Evolutionary conservation across 768 basidiomycete species (phyloP), one percentile per base, ranked within the genome.

Genomic region (Saitozyma sp.): DNA sequence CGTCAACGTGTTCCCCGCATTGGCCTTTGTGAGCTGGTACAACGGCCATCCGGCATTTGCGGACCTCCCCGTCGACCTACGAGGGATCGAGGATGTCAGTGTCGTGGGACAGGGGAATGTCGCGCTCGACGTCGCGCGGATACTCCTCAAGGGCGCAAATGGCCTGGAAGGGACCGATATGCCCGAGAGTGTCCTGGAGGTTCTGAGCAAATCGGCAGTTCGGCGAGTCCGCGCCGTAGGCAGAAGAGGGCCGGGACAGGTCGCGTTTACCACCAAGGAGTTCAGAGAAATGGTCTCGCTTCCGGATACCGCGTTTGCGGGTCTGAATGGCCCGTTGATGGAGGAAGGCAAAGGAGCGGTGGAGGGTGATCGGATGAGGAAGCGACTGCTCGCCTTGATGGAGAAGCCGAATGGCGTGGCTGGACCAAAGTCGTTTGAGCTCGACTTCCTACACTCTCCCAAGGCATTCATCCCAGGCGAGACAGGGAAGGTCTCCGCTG

Each of bases 81-180:
- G 61, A 39, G 84, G 83, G 46, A 79, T 86, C 4, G 75, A 83
- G 2, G 89, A 94, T 68, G 86, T 94, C 38, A 86, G 90, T 1
- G 81, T 99, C 58, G 88, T 98, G 50, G 95, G 96, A 0, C 91
- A 92, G 65, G 95, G 95, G 10, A 97, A 98, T 68, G 94, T 99
- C 59, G 89, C 93, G 8, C 83, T 99, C 41, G 95, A 99, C 71
- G 83, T 94, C 37, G 92, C 93, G 0, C 85, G 94, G 6, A 91
- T 97, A 75, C 85, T 97, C 7, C 85, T 99, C 63, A 89, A 89
- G 11, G 81, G 85, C 2, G 81, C 84, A 16, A 54, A 56, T 14
- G 79, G 82, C 2, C 85, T 97, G 50, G 79, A 81, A 29, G 81
- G 83, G 71, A 90, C 89, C 61, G 94, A 97, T 77, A 84, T 97